Evolutionary conservation across 495 filamentous ascomycete species (phyloP), one percentile per base, ranked within the genome.

Genomic region (Penicillium angulare): DNA sequence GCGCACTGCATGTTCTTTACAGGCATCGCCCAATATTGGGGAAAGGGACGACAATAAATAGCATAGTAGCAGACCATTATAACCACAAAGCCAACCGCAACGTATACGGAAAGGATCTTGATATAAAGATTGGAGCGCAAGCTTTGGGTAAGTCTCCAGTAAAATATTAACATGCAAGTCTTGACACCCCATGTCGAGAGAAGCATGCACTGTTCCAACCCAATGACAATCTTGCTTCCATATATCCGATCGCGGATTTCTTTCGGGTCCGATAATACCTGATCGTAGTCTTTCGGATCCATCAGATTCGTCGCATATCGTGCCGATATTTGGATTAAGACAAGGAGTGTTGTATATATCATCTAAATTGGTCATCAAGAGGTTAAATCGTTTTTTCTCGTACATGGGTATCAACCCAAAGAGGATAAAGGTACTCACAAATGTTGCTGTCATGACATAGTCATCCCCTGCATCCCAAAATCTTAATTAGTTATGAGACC

Each of bases 21-120:
- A 0, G 76, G 76, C 47, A 79, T 79, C 3, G 77, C 75, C 80
- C 80, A 86, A 55, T 86, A 86, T 44, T 83, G 61, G 12, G 58
- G 59, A 49, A 88, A 84, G 2, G 84, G 83, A 26, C 74, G 66
- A 52, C 84, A 86, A 72, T 82, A 86, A 7, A 83, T 77, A n/a
- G 63, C 79, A 51, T 86, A 80, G 57, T 84, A 87, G 26, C 83
- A 69, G 24, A 83, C 64, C 63, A 84, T 77, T 66, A 85, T 84
- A 5, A 84, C 59, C 26, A 83, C 59, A 47, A 83, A 86, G 10
- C 74, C 77, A 3, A 82, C 24, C 1, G 67, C 74, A 8, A 82
- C 72, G 50, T 85, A 86, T 1, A 55, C 73, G 3, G 67, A 68
- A 5, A 86, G 71, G 5, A 79, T 56, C 52, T 81, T 83, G 50